Evolutionary conservation across 495 filamentous ascomycete species (phyloP).

Genomic region (Aspergillus hancockii): DNA sequence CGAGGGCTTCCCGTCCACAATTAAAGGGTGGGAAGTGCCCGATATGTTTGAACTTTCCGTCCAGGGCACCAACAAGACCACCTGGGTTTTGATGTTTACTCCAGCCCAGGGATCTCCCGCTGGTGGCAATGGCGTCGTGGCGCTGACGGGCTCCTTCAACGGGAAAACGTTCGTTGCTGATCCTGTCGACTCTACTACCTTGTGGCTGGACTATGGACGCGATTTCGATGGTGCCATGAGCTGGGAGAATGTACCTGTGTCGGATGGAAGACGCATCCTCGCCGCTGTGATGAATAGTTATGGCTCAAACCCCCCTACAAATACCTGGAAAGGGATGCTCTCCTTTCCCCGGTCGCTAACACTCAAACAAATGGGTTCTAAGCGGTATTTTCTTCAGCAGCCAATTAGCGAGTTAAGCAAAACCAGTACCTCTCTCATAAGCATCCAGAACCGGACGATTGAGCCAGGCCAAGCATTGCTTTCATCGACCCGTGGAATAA

Average conservation of each 20-base stretch:
- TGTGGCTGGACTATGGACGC: slow-evolving; percentile 16
- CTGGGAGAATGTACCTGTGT: slow-evolving; percentile 12
- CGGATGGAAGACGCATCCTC: slow-evolving; percentile 9
- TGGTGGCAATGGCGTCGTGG: slow-evolving; percentile 14
- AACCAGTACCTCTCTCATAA: background rate
- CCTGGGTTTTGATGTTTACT: slow-evolving; percentile 10
- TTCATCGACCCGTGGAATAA: background rate
- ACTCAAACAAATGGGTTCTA: slow-evolving; percentile 2
- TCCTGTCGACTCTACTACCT: background rate
- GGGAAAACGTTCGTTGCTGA: slow-evolving; percentile 8
- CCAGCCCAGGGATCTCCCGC: slow-evolving; percentile 10
- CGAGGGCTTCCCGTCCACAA: background rate
- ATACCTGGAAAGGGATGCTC: slow-evolving; percentile 17
- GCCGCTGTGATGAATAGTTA: slow-evolving; percentile 13
- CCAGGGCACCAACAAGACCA: slow-evolving; percentile 7
- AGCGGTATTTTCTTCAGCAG: slow-evolving; percentile 7
- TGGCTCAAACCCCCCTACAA: slow-evolving; percentile 11
- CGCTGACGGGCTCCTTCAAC: slow-evolving; percentile 11
- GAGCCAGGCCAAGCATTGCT: slow-evolving; percentile 8
- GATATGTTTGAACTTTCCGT: slow-evolving; percentile 15
- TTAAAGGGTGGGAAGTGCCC: slow-evolving; percentile 15
- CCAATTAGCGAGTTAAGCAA: slow-evolving; percentile 6
- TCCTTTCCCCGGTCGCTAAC: slow-evolving; percentile 13
- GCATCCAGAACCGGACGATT: slow-evolving; percentile 5
- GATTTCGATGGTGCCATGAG: slow-evolving; percentile 15